phyloP scores from a whole-genome alignment of 495 filamentous ascomycete species.

The Neurospora sp. region DNA sequence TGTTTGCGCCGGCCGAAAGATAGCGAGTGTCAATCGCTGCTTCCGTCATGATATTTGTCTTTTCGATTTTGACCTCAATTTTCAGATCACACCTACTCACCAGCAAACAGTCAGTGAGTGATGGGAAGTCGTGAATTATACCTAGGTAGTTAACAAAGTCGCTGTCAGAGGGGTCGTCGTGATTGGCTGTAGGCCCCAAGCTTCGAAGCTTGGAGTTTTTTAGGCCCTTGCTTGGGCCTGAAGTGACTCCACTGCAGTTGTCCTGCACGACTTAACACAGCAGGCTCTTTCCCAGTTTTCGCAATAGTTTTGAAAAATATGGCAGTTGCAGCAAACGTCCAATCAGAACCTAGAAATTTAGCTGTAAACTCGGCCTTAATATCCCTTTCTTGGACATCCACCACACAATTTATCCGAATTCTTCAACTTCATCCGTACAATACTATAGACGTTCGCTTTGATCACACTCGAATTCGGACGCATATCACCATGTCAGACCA shows the following conservation, averaged over 20 bases:
- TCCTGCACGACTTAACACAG: not conserved
- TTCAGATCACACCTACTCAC: not conserved
- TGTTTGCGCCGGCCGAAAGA: constrained; percentile 79
- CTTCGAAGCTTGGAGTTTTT: not conserved
- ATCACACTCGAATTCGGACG: not conserved
- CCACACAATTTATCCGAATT: not conserved
- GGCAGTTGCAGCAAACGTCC: not conserved
- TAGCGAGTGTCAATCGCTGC: constrained; percentile 37
- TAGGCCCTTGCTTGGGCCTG: not conserved
- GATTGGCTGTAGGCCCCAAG: not conserved
- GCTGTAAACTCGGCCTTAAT: not conserved
- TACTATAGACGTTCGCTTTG: not conserved
- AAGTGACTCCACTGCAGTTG: not conserved
- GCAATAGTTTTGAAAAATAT: not conserved
- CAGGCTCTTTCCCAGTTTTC: not conserved
- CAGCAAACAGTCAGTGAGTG: not conserved
- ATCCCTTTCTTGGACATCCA: not conserved
- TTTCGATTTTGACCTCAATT: not conserved
- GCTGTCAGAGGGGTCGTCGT: not conserved
- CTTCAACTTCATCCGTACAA: not conserved
- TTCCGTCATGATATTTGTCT: constrained; percentile 10
- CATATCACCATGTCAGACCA: constrained; percentile 6
- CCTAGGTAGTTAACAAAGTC: not conserved
- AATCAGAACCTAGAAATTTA: not conserved
- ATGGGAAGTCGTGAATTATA: not conserved